Percentiles rank a stretch among this genome's conserved stretches.
Evolutionary conservation across 148 eudicot species (phyloP).

Genomic region (Nepenthes gracilis): DNA sequence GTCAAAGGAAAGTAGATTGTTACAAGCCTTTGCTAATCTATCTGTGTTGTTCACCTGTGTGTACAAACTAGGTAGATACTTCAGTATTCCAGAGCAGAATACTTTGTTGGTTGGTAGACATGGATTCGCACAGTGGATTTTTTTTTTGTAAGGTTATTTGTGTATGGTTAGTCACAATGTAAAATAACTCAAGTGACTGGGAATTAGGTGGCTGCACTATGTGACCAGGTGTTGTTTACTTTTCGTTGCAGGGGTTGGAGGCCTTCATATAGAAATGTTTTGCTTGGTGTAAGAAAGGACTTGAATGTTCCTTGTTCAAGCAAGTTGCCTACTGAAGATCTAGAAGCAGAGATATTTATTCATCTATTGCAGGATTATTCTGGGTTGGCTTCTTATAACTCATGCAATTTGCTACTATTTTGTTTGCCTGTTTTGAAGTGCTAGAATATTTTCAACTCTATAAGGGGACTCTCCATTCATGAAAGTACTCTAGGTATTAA

Average conservation of each 20-base stretch:
- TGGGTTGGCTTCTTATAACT: constrained; percentile 28
- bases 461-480: not conserved
- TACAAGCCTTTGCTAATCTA: no score
- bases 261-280: constrained; percentile 80
- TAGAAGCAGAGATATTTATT: constrained; percentile 85
- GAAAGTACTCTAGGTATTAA: not conserved
- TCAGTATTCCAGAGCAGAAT: no score
- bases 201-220: no score
- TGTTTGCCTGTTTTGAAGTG: not conserved
- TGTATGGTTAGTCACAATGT: no score
- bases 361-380: constrained; percentile 66
- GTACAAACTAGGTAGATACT: no score
- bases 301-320: constrained; percentile 71
- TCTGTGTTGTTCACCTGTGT: no score
- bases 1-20: not conserved
- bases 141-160: no score
- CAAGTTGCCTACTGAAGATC: constrained; percentile 65
- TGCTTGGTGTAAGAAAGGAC: constrained; percentile 69
- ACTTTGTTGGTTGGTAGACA: no score
- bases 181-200: no score
- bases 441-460: not conserved
- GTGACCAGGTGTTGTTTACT: not conserved
- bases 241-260: constrained; percentile 71
- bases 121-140: no score
- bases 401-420: not conserved